Conservation (phyloP, 176 grass and related monocot genomes). For the Dendrocalamus sinicus region DNA sequence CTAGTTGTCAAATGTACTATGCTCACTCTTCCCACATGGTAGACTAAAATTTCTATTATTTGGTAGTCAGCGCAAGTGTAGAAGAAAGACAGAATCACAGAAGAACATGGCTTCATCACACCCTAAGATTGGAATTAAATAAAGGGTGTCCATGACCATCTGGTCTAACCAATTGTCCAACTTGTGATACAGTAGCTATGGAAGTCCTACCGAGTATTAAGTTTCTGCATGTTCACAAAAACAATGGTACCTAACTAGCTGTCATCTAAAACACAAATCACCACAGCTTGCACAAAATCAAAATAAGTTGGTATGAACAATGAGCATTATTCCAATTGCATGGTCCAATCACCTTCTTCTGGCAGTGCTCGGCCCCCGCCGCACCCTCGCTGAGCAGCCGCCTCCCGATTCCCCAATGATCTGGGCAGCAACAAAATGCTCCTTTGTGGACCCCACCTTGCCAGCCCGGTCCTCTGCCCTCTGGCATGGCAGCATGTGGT, state of each 20-base stretch:
- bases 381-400: constrained; percentile 52
- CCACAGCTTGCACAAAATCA: background rate
- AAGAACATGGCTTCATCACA: background rate
- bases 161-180: background rate
- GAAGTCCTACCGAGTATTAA: background rate
- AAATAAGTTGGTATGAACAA: background rate
- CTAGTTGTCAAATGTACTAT: constrained; percentile 14
- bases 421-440: constrained; percentile 43
- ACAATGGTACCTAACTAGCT: background rate
- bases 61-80: background rate
- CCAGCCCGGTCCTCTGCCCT: background rate
- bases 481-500: constrained; percentile 80
- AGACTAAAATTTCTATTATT: constrained; percentile 7
- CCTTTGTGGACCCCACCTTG: background rate
- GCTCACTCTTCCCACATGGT: constrained; percentile 1
- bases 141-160: background rate
- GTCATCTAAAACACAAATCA: constrained; percentile 8
- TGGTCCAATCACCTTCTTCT: constrained; percentile 51
- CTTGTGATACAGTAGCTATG: background rate
- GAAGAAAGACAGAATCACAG: background rate
- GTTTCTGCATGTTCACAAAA: constrained; percentile 2
- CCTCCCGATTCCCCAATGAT: constrained; percentile 56
- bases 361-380: constrained; percentile 45
- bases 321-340: background rate
- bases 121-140: constrained; percentile 18